phyloP scores from a whole-genome alignment of 2,329 filamentous ascomycete genomes.

The Alternaria dauci region DNA sequence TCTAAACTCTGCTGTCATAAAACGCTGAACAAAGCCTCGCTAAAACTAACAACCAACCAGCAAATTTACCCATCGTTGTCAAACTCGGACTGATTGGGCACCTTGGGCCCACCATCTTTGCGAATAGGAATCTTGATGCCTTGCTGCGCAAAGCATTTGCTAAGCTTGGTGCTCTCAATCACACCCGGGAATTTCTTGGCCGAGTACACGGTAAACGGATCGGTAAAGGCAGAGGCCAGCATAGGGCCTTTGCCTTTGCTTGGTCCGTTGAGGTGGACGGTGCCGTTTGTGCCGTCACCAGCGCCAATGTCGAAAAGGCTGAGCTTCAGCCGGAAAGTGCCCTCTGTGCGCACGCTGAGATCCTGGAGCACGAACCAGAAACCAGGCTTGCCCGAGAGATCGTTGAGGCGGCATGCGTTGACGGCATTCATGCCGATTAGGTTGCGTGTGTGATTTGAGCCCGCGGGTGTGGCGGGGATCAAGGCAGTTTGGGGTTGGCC shows the following conservation, averaged over 20 bases:
- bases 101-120: slow-evolving; percentile 76
- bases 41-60: background rate
- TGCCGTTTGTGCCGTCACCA: slow-evolving; percentile 54
- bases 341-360: slow-evolving; percentile 91
- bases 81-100: slow-evolving; percentile 56
- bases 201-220: slow-evolving; percentile 90
- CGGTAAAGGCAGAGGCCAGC: slow-evolving; percentile 84
- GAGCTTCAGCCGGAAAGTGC: slow-evolving; percentile 79
- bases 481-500: slow-evolving; percentile 5
- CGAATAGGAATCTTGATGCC: slow-evolving; percentile 97
- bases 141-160: slow-evolving; percentile 91
- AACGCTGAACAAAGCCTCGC: background rate
- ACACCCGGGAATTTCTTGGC: slow-evolving; percentile 99
- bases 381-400: slow-evolving; percentile 80
- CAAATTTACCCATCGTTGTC: slow-evolving; percentile 49
- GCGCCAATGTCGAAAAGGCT: slow-evolving; percentile 85
- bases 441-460: slow-evolving; percentile 83
- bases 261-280: slow-evolving; percentile 57
- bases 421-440: slow-evolving; percentile 91
- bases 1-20: background rate
- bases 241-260: slow-evolving; percentile 82
- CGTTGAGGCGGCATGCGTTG: slow-evolving; percentile 84
- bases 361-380: slow-evolving; percentile 98
- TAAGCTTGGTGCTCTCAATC: slow-evolving; percentile 88
- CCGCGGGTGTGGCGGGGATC: slow-evolving; percentile 49